Base-by-base conservation (phyloP, 2,329 filamentous ascomycete genomes). In the Parafenestella ontariensis region DNA sequence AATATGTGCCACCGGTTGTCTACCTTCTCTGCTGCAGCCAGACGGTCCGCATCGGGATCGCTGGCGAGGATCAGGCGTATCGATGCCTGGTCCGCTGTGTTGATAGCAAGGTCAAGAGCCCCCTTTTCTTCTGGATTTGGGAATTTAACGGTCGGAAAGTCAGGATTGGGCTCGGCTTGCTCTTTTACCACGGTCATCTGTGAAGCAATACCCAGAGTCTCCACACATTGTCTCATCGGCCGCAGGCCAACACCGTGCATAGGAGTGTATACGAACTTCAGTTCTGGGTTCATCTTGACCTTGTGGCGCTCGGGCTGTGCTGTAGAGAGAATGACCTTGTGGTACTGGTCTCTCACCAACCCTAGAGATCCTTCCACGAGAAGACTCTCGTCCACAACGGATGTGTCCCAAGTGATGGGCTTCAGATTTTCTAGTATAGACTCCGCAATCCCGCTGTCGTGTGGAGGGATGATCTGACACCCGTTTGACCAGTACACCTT, bases 401-500 rank as follows among this genome's bases (percentile, higher is more conserved):
- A 75, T n/a, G 59, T 77, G 55, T 79, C 79, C 81, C 76, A 83
- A 23, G 71, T 79, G 45, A 74, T 76, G 3, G 85, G 84, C 47
- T 80, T 77, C 40, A 85, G 69, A 52, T 87, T 86, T 31, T 79
- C 68, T 33, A 79, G 72, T 45, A 89, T 89, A 2, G 81, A 80
- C 31, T 75, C 74, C 4, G 85, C 82, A 50, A 89, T 89, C 26
- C 83, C 82, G 18, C 66, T 75, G 60, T 88, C 86, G 57, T 85
- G 82, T 3, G 86, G 86, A 9, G 85, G 81, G 48, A 88, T 87
- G 59, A 89, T 88, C 68, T 89, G 86, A 64, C 84, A 86, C 2
- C 85, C 86, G 65, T 87, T 88, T 15, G 77, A 78, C 77, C 84
- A 87, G 74, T 88, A 89, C 8, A 89, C 86, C 74, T 89, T 89